Evolutionary conservation across 78 protist genomes (phyloP), one percentile per base, ranked within the genome.

Genomic region (Polysphondylium violaceum): DNA sequence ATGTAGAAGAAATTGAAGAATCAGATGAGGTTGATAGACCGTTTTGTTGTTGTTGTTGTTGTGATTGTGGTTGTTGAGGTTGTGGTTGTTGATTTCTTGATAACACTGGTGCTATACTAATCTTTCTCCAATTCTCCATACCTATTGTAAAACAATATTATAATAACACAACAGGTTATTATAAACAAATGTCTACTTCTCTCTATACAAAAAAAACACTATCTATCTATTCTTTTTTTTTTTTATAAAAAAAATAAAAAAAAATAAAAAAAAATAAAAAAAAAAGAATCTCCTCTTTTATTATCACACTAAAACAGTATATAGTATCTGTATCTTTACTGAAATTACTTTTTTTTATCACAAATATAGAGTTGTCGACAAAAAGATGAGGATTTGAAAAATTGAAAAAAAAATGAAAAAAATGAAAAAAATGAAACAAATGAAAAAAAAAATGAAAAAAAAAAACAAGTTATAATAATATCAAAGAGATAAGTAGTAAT

Each of bases 91-190:
- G 33, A 11, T 50, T 73, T 7, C 43, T 27, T 25, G 76, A 69
- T 29, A 73, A 35, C 21, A 73, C 79, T 9, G 79, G 79, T 36
- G 79, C 27, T 23, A 73, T 58, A 73, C 79, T 73, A 50, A 73
- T 47, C 5, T 73, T 73, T 23, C 79, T 73, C 79, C 79, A 73
- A 73, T 73, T 73, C 11, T 73, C 65, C 65, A 59, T 59, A 50
- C 12, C 56, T 19, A 19, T 19, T 50, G 12, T 50, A 19, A 50
- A 19, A 50, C 17, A n/a, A n/a, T n/a, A n/a, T 2, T 50, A 50
- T 50, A 50, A 14, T 50, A 50, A 50, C 2, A 19, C 25, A 27
- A 16, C 2, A 27, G 19, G 19, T 55, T 55, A 17, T 55, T 55
- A 23, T 55, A 23, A 23, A 55, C 19, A 55, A 9, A 8, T 0